Evolutionary conservation across 345 rosid species (phyloP).

Genomic region (Populus pruinosa): DNA sequence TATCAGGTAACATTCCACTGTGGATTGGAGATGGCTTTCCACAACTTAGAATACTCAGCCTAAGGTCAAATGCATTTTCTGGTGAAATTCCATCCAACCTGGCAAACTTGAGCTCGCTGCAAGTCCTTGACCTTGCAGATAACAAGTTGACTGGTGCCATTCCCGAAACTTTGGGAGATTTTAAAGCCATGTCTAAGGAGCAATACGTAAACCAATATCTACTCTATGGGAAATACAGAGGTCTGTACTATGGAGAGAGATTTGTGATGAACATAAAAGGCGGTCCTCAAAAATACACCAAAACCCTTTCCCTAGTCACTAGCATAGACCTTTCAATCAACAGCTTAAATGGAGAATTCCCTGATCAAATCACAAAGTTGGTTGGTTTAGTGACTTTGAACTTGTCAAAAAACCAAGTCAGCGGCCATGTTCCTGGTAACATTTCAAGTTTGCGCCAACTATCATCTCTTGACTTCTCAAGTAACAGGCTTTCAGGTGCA

Average conservation of each 20-base stretch:
- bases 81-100: conserved; percentile 15
- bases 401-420: conserved; percentile 36
- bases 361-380: conserved; percentile 31
- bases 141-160: conserved; percentile 41
- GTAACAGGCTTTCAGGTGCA: conserved; percentile 36
- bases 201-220: conserved; percentile 28
- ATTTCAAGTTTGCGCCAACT: conserved; percentile 36
- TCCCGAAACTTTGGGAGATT: conserved; percentile 33
- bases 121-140: conserved; percentile 42
- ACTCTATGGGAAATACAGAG: conserved; percentile 27
- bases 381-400: conserved; percentile 34
- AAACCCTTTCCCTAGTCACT: conserved; percentile 43
- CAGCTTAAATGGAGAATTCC: conserved; percentile 37
- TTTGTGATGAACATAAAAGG: conserved; percentile 26
- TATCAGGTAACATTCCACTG: conserved; percentile 27
- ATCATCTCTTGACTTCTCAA: conserved; percentile 49
- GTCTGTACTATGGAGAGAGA: conserved; percentile 37
- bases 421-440: conserved; percentile 29
- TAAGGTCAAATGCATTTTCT: conserved; percentile 17
- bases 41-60: conserved; percentile 12
- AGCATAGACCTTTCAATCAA: conserved; percentile 44
- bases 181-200: conserved; percentile 35
- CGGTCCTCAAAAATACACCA: conserved; percentile 28
- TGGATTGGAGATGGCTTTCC: conserved; percentile 28
- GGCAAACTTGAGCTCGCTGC: conserved; percentile 29